Percentiles rank a stretch among this genome's conserved stretches.
Conservation (phyloP, 306 rosid species). For the Cucurbita maxima region DNA sequence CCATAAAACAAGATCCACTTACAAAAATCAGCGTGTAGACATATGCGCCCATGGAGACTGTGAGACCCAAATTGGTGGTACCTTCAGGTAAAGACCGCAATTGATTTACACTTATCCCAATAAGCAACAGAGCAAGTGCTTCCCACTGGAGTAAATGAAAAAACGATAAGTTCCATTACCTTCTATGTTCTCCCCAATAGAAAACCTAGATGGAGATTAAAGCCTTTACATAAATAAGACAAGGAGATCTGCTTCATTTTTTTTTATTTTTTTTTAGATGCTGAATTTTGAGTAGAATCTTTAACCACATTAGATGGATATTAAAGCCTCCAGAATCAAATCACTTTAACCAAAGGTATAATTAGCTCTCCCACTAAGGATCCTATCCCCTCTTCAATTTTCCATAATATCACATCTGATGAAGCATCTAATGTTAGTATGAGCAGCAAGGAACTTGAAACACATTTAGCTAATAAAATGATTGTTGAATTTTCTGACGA, state of each 20-base stretch:
- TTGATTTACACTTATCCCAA: constrained; percentile 93
- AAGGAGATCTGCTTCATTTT: not conserved
- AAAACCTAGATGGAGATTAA: not conserved
- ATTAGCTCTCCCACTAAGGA: too few relatives aligned
- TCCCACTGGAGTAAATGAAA: constrained; percentile 64
- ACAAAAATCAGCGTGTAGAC: constrained; percentile 68
- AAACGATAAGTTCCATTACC: constrained; percentile 3
- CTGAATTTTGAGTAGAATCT: not conserved
- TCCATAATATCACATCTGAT: too few relatives aligned
- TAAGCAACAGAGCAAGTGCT: constrained; percentile 90
- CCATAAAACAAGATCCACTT: constrained; percentile 20
- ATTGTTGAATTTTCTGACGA: too few relatives aligned
- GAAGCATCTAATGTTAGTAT: too few relatives aligned
- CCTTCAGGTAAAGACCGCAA: constrained; percentile 79
- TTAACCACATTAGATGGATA: not conserved
- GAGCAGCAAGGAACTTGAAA: too few relatives aligned
- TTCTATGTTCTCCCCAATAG: not conserved
- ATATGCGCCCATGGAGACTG: constrained; percentile 74
- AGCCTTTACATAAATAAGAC: not conserved
- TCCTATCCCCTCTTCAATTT: too few relatives aligned
- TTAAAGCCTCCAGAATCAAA: too few relatives aligned
- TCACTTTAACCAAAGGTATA: too few relatives aligned
- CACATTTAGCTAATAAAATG: too few relatives aligned
- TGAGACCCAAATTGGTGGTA: constrained; percentile 46
- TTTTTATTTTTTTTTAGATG: not conserved